A percentile compares a stretch with the other conserved stretches of the same genome.
These are phyloP conservation scores for Pichia sorboxylosa DNA, from an alignment of 1,139 yeast genomes.

Conservation along the genomic window DNA sequence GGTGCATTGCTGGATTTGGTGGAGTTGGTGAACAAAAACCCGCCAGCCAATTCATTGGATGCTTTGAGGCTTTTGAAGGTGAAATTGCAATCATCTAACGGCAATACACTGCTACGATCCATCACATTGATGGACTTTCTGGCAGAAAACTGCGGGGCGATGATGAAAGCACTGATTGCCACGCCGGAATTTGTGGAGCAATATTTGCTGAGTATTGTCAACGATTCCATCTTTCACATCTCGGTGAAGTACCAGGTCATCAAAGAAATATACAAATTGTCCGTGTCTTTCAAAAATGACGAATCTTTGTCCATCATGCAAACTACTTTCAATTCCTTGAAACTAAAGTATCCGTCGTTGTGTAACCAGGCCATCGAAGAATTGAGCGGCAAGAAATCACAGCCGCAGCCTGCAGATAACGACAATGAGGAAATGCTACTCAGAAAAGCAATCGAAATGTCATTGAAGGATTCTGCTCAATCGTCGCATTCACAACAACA, in stretches of 20 bases:
- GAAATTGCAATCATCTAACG: conserved; percentile 54
- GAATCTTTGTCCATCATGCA: conserved; percentile 65
- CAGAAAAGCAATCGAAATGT: conserved; percentile 64
- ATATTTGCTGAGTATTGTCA: conserved; percentile 42
- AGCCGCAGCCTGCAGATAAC: no score
- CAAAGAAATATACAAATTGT: conserved; percentile 57
- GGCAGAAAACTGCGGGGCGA: conserved; percentile 90
- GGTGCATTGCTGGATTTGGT: conserved; percentile 72
- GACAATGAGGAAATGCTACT: conserved; percentile 64
- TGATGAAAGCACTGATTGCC: conserved; percentile 75
- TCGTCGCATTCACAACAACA: conserved; percentile 2
- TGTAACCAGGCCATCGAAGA: conserved; percentile 24
- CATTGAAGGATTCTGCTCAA: conserved; percentile 45
- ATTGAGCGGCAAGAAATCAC: conserved; percentile 15
- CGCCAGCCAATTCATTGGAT: conserved; percentile 46
- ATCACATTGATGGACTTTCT: conserved; percentile 62
- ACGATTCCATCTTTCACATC: conserved; percentile 48
- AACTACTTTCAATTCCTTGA: conserved; percentile 43
- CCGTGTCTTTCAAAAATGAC: conserved; percentile 47
- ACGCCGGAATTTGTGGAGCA: conserved; percentile 48
- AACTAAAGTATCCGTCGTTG: conserved; percentile 31
- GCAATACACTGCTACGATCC: conserved; percentile 68
- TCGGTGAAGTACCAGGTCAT: conserved; percentile 56
- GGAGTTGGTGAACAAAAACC: conserved; percentile 63
- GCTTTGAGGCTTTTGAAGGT: conserved; percentile 41